Evolutionary conservation across 164 flowering plant genomes (phyloP).

Genomic region (Magnolia officinalis): DNA sequence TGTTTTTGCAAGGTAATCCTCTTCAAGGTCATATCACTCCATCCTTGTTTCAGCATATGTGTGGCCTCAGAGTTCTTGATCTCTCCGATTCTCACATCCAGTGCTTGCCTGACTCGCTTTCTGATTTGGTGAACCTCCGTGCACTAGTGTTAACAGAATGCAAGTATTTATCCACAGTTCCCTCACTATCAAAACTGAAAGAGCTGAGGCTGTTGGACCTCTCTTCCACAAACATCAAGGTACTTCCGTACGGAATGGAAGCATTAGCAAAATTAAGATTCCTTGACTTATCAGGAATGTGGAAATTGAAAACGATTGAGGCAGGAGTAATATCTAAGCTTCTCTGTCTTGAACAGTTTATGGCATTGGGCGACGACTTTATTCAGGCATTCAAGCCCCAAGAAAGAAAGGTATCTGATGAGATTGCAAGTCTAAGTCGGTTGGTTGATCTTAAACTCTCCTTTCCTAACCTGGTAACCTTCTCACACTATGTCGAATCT

Average conservation of each 20-base stretch:
- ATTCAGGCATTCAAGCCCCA: background rate
- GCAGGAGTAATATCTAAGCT: background rate
- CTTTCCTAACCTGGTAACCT: background rate
- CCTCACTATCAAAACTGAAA: conserved; percentile 3
- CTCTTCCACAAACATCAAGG: background rate
- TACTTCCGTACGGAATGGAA: background rate
- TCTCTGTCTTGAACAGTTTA: background rate
- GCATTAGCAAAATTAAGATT: background rate
- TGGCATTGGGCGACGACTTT: background rate
- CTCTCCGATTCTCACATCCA: background rate
- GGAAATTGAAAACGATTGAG: background rate
- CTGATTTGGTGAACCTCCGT: background rate
- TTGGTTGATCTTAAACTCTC: background rate
- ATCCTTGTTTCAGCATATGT: background rate
- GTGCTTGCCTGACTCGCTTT: background rate
- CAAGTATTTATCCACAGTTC: background rate
- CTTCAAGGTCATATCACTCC: background rate
- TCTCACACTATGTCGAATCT: background rate
- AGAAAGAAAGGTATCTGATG: background rate
- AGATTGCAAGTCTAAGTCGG: background rate
- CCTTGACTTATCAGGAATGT: background rate
- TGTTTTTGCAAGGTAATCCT: background rate
- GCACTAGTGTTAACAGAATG: background rate
- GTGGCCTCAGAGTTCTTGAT: background rate
- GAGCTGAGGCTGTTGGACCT: conserved; percentile 3